Percentiles rank a stretch among this genome's conserved stretches.
These are phyloP conservation scores for Chlamydomonas schloesseri DNA, from an alignment of 139 green algal species.

Conservation along the genomic window DNA sequence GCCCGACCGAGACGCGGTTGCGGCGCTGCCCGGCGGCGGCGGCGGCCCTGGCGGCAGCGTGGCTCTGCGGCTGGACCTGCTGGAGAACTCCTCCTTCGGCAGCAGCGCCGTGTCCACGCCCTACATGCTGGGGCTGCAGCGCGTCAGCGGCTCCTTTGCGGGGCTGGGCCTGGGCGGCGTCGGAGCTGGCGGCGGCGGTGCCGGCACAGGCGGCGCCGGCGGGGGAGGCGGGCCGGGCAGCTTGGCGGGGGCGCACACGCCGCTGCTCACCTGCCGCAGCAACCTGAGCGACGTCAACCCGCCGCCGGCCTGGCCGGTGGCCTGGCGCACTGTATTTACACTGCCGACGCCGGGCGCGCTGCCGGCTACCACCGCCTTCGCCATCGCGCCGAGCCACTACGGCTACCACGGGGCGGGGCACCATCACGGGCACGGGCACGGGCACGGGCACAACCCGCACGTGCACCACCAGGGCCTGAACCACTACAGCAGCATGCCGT, in stretches of 20 bases:
- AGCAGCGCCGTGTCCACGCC: conserved; percentile 40
- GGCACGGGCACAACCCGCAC: too few relatives aligned
- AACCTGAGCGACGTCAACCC: not conserved
- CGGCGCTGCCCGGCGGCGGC: not conserved
- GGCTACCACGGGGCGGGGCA: not conserved
- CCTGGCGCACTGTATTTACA: not conserved
- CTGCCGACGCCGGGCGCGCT: conserved; percentile 8
- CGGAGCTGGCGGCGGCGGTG: too few relatives aligned
- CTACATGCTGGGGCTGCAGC: conserved; percentile 47
- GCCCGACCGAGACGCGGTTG: conserved; percentile 7
- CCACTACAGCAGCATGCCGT: too few relatives aligned
- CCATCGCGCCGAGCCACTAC: not conserved
- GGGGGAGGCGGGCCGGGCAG: not conserved
- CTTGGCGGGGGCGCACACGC: not conserved
- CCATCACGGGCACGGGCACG: too few relatives aligned
- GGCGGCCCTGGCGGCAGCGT: not conserved
- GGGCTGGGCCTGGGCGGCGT: too few relatives aligned
- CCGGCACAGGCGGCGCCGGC: not conserved
- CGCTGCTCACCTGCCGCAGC: not conserved
- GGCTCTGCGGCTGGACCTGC: not conserved
- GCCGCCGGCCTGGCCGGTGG: conserved; percentile 8
- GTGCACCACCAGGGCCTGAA: not conserved
- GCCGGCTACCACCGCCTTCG: too few relatives aligned
- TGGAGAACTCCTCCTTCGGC: conserved; percentile 12
- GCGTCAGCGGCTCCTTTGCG: not conserved